Conservation (phyloP, 306 rosid species). For the Senna siamea region DNA sequence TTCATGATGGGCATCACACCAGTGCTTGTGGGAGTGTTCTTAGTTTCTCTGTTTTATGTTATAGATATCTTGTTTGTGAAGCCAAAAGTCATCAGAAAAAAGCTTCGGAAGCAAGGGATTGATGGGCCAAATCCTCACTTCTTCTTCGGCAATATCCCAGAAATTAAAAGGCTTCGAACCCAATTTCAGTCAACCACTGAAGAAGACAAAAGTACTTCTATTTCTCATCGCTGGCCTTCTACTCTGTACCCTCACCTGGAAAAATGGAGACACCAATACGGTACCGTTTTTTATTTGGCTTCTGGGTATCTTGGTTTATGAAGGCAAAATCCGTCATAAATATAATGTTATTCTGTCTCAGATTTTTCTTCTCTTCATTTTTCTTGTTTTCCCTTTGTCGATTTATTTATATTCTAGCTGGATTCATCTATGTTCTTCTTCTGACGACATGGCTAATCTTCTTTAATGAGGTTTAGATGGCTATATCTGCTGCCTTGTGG, state of each 20-base stretch:
- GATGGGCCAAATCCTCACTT: constrained; percentile 66
- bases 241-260: constrained; percentile 52
- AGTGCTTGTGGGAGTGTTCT: constrained; percentile 42
- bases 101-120: constrained; percentile 69
- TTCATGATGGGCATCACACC: constrained; percentile 21
- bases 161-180: constrained; percentile 51
- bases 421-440: too few species aligned
- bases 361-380: too few species aligned
- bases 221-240: constrained; percentile 59
- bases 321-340: too few species aligned
- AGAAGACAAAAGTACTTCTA: not conserved
- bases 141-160: constrained; percentile 58
- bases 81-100: constrained; percentile 55
- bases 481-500: not conserved
- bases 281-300: constrained; percentile 31
- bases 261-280: constrained; percentile 60
- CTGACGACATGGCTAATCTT: too few species aligned
- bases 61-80: constrained; percentile 40
- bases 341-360: too few species aligned
- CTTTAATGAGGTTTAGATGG: not conserved
- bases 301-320: not conserved
- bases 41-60: constrained; percentile 30
- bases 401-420: too few species aligned
- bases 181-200: constrained; percentile 19
- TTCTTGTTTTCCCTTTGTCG: too few species aligned